phyloP scores from a whole-genome alignment of 139 green algal species.

The Mychonastes homosphaera region DNA sequence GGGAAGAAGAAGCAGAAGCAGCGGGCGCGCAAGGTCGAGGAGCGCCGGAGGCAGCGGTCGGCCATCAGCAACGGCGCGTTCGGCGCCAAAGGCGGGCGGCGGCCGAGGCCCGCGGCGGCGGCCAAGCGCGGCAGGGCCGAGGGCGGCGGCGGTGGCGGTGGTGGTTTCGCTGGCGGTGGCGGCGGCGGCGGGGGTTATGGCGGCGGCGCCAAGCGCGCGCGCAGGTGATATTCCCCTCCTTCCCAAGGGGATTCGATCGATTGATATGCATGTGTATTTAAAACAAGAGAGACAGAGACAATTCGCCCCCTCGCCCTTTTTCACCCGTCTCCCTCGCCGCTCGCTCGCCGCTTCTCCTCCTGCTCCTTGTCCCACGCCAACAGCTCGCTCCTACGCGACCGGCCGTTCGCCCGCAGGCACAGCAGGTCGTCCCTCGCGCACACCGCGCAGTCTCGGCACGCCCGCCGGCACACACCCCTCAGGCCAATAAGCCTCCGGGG shows the following conservation, averaged over 20 bases:
- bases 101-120: too few species aligned
- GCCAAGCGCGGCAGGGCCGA: background rate
- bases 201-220: background rate
- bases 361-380: too few species aligned
- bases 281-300: too few species aligned
- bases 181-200: background rate
- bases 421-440: conserved; percentile 35
- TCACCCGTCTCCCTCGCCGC: too few species aligned
- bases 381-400: too few species aligned
- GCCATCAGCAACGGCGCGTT: conserved; percentile 15
- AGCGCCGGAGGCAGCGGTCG: conserved; percentile 37
- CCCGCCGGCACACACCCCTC: conserved; percentile 26
- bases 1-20: conserved; percentile 41
- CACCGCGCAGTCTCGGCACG: conserved; percentile 35
- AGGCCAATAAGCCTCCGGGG: conserved; percentile 15
- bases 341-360: too few species aligned
- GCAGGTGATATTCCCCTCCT: too few species aligned
- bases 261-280: too few species aligned
- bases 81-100: too few species aligned
- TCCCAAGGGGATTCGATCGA: too few species aligned
- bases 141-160: background rate
- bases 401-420: conserved; percentile 31
- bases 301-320: too few species aligned
- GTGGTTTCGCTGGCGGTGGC: background rate
- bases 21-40: conserved; percentile 62